These are phyloP conservation scores for Chernovozyma aurita DNA, from an alignment of 1,139 yeast species.

Conservation along the genomic window DNA sequence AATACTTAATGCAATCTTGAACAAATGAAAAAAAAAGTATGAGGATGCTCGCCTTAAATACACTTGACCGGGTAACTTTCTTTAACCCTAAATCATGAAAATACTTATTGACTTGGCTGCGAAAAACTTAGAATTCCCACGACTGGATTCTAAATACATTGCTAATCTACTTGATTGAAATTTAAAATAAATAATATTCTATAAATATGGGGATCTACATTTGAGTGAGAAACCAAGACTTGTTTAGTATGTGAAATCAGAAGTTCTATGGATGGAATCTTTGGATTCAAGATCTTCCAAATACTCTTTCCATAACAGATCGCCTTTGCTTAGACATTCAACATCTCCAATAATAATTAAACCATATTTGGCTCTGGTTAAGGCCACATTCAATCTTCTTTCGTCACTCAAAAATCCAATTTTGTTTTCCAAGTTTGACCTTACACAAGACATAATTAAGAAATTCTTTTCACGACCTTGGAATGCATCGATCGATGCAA, in stretches of 20 bases:
- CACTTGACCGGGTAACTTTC: too few relatives aligned
- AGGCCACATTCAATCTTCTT: conserved; percentile 57
- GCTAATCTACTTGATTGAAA: not conserved
- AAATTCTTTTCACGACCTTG: conserved; percentile 64
- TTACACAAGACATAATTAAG: conserved; percentile 56
- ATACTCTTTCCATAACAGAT: conserved; percentile 51
- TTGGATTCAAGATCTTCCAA: conserved; percentile 23
- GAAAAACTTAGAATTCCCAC: too few relatives aligned
- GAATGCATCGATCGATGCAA: conserved; percentile 66
- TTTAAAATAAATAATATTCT: conserved; percentile 1
- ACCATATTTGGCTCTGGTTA: conserved; percentile 60
- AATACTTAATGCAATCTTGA: not conserved
- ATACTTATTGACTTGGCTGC: too few relatives aligned
- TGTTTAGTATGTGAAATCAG: conserved; percentile 11
- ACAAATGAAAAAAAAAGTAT: not conserved
- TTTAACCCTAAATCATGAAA: too few relatives aligned
- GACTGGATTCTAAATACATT: too few relatives aligned
- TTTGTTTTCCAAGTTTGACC: conserved; percentile 46
- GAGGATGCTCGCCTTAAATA: too few relatives aligned
- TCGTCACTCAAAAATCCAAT: conserved; percentile 58
- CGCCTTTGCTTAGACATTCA: conserved; percentile 43
- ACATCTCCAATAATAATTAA: conserved; percentile 55
- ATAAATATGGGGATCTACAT: too few relatives aligned
- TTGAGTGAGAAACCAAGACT: too few relatives aligned
- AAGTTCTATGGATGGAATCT: conserved; percentile 11